Evolutionary conservation across 1,284 basidiomycete species (phyloP).

Genomic region (Rhodotorula sp.): DNA sequence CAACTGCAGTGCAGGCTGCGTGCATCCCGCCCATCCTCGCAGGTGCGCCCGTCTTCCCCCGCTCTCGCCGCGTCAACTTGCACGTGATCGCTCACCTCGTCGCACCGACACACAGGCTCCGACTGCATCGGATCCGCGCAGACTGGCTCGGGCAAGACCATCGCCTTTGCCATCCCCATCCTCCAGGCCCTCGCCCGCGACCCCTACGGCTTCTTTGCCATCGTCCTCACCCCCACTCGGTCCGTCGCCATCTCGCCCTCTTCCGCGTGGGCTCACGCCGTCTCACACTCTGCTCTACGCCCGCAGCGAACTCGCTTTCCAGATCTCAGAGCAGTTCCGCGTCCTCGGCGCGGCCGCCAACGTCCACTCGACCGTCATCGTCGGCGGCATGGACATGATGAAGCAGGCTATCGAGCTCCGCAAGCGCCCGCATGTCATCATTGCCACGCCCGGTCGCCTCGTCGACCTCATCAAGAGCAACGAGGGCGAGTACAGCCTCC

Average conservation of each 20-base stretch:
- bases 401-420: slow-evolving; percentile 84
- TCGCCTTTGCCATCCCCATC: slow-evolving; percentile 95
- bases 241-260: slow-evolving; percentile 49
- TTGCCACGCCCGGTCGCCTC: slow-evolving; percentile 94
- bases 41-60: slow-evolving; percentile 58
- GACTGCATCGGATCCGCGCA: slow-evolving; percentile 98
- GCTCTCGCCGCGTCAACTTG: neutral
- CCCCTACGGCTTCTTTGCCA: slow-evolving; percentile 89
- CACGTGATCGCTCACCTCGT: neutral
- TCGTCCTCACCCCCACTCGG: slow-evolving; percentile 93
- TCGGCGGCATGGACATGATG: slow-evolving; percentile 99
- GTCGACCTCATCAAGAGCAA: slow-evolving; percentile 82
- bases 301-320: slow-evolving; percentile 87
- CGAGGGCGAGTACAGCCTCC: slow-evolving; percentile 78
- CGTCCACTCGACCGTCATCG: slow-evolving; percentile 80
- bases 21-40: slow-evolving; percentile 84
- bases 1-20: slow-evolving; percentile 85
- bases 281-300: neutral
- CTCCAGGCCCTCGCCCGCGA: slow-evolving; percentile 83
- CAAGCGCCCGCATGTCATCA: slow-evolving; percentile 84
- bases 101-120: slow-evolving; percentile 58
- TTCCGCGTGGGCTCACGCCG: neutral
- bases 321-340: slow-evolving; percentile 93
- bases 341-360: slow-evolving; percentile 82
- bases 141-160: slow-evolving; percentile 96